Evolutionary conservation across 1,284 basidiomycete species (phyloP), one percentile per base, ranked within the genome.

Genomic region (Boletus sp.): DNA sequence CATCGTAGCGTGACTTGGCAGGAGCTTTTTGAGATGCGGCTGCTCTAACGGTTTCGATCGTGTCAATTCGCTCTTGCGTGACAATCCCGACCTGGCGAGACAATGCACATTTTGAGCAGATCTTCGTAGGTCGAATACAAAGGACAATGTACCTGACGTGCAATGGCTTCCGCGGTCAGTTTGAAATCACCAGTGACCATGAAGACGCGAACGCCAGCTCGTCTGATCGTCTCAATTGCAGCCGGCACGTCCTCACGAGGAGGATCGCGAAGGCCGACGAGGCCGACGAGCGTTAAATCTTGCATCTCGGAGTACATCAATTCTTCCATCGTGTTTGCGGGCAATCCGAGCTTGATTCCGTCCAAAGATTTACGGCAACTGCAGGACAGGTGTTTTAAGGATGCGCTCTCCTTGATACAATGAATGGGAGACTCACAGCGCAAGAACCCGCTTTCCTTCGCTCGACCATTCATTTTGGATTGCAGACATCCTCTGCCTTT

Each of bases 391-490:
- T 13, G n/a, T 33, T 54, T 53, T n/a, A 53, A 37, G 8, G 20
- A 2, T 5, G 20, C 12, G 7, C 35, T 7, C 8, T 4, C 20
- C 15, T 42, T 8, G 15, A 39, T n/a, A 29, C 6, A 33, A 37
- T 11, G 3, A 44, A 52, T 1, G 1, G 12, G 22, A 41, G 39
- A 57, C 70, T 39, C 67, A 78, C 55, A 81, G 62, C 5, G 76
- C 77, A 8, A 88, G 76, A 24, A 88, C 86, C 29, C 86, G 81
- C 67, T 86, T 83, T 9, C 86, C 86, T 58, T 80, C 75, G 27
- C 74, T 74, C n/a, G 85, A 80, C 81, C 83, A 85, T 13, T 71
- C 62, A 44, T 78, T 77, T 63, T 86, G 83, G 16, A 79, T 65
- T 1, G 65, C 58, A 16, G 68, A 63, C 33, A 85, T 68, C 18